Conservation (phyloP, 495 filamentous ascomycete species). For the Antarctomyces pellizariae region DNA sequence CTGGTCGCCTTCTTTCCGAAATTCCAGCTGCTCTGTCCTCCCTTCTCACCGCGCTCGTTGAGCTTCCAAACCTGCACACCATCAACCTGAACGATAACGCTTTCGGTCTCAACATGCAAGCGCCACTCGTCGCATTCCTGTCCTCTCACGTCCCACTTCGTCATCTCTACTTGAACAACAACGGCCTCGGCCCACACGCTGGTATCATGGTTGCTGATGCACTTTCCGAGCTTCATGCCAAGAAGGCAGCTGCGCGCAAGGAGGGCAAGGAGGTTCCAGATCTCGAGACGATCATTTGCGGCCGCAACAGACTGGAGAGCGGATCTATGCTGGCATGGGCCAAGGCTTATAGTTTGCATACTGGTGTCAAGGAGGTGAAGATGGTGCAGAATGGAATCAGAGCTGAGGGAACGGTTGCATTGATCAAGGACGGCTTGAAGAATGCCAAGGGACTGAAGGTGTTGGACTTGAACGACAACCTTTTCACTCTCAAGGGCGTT, state of each 20-base stretch:
- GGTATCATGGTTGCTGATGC: slow-evolving; percentile 66
- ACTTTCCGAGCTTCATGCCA: slow-evolving; percentile 48
- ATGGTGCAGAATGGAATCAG: slow-evolving; percentile 98
- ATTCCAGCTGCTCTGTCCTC: slow-evolving; percentile 74
- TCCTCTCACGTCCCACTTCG: slow-evolving; percentile 64
- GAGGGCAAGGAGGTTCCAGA: slow-evolving; percentile 43
- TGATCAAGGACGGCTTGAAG: slow-evolving; percentile 55
- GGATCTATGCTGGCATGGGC: slow-evolving; percentile 93
- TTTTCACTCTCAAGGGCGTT: slow-evolving; percentile 66
- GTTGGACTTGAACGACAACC: slow-evolving; percentile 91
- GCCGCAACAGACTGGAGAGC: slow-evolving; percentile 84
- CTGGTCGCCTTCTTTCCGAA: slow-evolving; percentile 74
- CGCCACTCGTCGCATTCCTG: slow-evolving; percentile 66
- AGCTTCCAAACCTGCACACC: slow-evolving; percentile 61
- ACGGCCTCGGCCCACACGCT: slow-evolving; percentile 82
- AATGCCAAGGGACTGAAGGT: slow-evolving; percentile 38
- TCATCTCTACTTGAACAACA: slow-evolving; percentile 90
- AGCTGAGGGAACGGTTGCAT: slow-evolving; percentile 62
- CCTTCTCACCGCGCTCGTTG: slow-evolving; percentile 66
- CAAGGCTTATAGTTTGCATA: slow-evolving; percentile 57
- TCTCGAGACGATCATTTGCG: slow-evolving; percentile 86
- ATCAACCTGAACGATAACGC: slow-evolving; percentile 95
- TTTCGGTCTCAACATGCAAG: slow-evolving; percentile 80
- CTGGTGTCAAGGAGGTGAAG: slow-evolving; percentile 58
- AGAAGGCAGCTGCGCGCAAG: slow-evolving; percentile 53